Evolutionary conservation across 176 grass and related monocot species (phyloP), one percentile per base, ranked within the genome.

Genomic region (Eragrostis curvula): DNA sequence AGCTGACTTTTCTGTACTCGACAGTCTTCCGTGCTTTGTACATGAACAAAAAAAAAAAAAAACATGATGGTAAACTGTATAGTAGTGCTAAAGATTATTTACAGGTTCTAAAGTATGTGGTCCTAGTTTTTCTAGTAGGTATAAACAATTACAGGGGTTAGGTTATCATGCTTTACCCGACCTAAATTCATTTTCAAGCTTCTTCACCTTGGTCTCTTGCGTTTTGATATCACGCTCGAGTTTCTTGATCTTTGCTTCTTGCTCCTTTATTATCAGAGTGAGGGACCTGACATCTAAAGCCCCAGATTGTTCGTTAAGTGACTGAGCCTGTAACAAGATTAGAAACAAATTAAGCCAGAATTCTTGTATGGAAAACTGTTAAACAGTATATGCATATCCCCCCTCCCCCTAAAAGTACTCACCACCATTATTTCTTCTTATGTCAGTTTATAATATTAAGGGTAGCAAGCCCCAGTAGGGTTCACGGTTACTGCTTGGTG

Each of bases 211-310:
- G 65, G 89, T 65, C 17, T 94, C 92, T 66, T 91, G 89, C 28
- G 74, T 73, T 81, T 87, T 94, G 67, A 90, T 56, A 68, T 89
- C 82, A 21, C 9, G 32, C 85, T 98, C 90, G 0, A 88, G 88
- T 77, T 91, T 89, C 80, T 85, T 90, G 56, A 81, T 91, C 86
- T 86, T 95, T 73, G 82, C 91, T 84, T 93, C 92, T 81, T 98
- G 92, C 71, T 95, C 90, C 79, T 98, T 95, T 18, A 89, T 89
- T 43, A 62, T 64, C 39, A 89, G 42, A 64, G 82, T 90, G 52
- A 95, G 68, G 18, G 90, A 82, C 77, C 84, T 87, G 62, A 82
- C 77, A 86, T 95, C 88, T 94, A 95, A 83, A 70, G 87, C 88
- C 84, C 84, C 87, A 68, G 96, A 89, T 29, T 91, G 67, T 86